A percentile compares a stretch with the other conserved stretches of the same genome.
These are phyloP conservation scores for Chlamydomonas incerta DNA, from an alignment of 139 green algal species.

Conservation along the genomic window DNA sequence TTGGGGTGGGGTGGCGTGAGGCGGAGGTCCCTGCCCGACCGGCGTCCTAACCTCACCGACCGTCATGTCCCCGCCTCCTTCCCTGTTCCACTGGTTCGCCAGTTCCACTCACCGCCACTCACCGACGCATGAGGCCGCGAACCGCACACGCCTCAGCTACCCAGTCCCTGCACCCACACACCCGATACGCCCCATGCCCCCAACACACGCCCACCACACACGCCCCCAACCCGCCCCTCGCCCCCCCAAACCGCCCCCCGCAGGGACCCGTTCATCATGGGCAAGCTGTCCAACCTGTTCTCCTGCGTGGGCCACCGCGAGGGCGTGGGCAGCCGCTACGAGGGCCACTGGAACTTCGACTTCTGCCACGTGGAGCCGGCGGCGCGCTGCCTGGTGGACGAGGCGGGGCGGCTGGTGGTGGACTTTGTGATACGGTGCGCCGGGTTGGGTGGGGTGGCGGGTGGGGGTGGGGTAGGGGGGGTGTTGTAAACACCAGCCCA, in stretches of 20 bases:
- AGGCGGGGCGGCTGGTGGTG: slow-evolving; percentile 7
- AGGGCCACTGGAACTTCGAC: slow-evolving; percentile 43
- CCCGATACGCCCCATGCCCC: no score
- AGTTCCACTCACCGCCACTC: no score
- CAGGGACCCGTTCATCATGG: slow-evolving; percentile 36
- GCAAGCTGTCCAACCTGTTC: slow-evolving; percentile 33
- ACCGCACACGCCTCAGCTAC: neutral
- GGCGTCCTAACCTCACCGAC: no score
- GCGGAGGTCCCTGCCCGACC: no score
- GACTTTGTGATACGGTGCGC: slow-evolving; percentile 31
- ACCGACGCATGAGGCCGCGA: no score
- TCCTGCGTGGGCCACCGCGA: slow-evolving; percentile 16
- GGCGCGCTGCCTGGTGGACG: slow-evolving; percentile 11
- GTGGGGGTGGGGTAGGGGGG: neutral
- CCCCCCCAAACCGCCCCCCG: neutral
- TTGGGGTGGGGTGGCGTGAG: no score
- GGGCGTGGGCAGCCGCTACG: slow-evolving; percentile 11
- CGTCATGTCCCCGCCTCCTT: no score
- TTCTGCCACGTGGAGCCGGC: slow-evolving; percentile 39
- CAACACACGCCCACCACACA: no score
- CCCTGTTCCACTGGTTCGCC: no score
- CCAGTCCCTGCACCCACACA: neutral
- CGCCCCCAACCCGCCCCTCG: no score
- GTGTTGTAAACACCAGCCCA: no score
- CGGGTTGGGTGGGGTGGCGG: neutral